phyloP scores from a whole-genome alignment of 768 basidiomycete species.

The Boletus speciosus region DNA sequence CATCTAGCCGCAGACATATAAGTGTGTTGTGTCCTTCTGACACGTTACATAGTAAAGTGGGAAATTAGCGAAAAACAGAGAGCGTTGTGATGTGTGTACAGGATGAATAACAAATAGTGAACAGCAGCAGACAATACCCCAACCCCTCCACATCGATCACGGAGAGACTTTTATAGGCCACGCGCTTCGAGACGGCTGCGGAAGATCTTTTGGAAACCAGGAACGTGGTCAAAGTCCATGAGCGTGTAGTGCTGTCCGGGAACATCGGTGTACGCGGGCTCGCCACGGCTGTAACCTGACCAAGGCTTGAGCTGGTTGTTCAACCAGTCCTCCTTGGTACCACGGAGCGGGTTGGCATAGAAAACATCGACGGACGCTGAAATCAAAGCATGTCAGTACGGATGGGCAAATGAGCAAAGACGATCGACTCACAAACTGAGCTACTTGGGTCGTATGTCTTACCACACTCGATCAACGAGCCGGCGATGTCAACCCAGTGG shows the following conservation, averaged over 20 bases:
- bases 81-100: neutral
- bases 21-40: neutral
- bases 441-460: conserved; percentile 24
- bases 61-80: too few species aligned
- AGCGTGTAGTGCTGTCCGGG: conserved; percentile 30
- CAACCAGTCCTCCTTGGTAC: conserved; percentile 30
- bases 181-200: conserved; percentile 24
- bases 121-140: neutral
- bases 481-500: conserved; percentile 31
- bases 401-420: neutral
- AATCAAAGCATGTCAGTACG: neutral
- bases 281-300: conserved; percentile 20
- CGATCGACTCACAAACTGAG: conserved; percentile 25
- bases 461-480: conserved; percentile 31
- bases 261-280: conserved; percentile 24
- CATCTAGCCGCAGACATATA: neutral
- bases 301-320: conserved; percentile 30
- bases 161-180: conserved; percentile 13
- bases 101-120: neutral
- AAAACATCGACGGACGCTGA: conserved; percentile 23
- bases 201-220: conserved; percentile 29
- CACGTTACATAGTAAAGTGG: neutral
- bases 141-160: neutral
- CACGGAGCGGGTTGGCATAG: conserved; percentile 27
- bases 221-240: conserved; percentile 32